Base-by-base conservation (phyloP, 305 asterid genomes). In the Ilex paraguariensis region DNA sequence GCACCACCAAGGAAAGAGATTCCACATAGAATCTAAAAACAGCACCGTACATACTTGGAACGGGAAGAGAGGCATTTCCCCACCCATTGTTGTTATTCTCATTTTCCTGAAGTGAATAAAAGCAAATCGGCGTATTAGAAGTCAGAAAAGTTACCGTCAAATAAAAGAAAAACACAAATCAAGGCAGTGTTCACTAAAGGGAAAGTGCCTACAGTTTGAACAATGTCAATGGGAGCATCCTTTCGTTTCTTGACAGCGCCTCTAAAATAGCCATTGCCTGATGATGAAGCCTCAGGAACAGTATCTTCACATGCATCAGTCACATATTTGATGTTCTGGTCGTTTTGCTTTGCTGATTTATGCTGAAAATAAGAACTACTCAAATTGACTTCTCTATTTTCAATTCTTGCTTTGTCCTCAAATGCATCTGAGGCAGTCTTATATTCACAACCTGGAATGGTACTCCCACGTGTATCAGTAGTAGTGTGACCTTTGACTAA, bases 171-270 rank as follows among this genome's bases (percentile, higher is more conserved):
- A 21, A 21, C 28, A 21, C 28, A 21, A 21, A 21, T 21, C 28
- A 21, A 21, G 28, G 28, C 28, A 21, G 28, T 21, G 28, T 21
- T 21, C 28, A 1, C 28, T 59, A 31, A 67, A 36, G 42, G 57
- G 69, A 66, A 70, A 68, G 28, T 31, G 65, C 95, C 63, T 81
- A 90, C 97, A 17, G 46, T 68, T 65, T 74, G 73, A 63, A 40
- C 36, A 40, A 57, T 44, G 44, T 82, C 80, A 21, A 62, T 65
- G 61, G 73, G 77, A 56, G 77, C 60, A 45, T 69, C 70, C 75
- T 78, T 89, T 73, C 93, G 82, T 77, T 74, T 84, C 77, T 75
- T 85, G 15, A 56, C 40, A 45, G 70, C 55, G 67, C 72, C 54
- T 66, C 77, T 80, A 14, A 64, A 70, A 54, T 59, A 67, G 66